Evolutionary conservation across 116 monocot genomes (phyloP), one percentile per base, ranked within the genome.

Genomic region (Iris pallida): DNA sequence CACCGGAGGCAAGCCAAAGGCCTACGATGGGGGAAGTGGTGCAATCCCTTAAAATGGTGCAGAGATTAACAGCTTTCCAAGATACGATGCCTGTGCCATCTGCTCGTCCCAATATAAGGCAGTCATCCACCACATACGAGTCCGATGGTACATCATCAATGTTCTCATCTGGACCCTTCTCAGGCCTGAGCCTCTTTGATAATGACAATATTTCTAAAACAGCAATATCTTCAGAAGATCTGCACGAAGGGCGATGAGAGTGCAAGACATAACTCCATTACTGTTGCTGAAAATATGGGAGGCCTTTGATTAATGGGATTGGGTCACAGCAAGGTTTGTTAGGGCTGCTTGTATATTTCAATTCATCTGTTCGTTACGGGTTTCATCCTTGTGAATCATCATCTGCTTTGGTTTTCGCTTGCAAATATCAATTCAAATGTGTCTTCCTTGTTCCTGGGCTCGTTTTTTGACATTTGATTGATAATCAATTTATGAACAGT

Each of bases 11-110:
- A 51, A 88, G 57, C 74, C 98, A 98, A 61, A 79, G 98, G 64
- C 98, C 98, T 4, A 90, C 98, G 1, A 98, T 98, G 93, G 93
- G 98, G 7, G 98, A 98, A 73, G 98, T 98, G 47, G 98, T 98
- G 14, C 98, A 93, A 68, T 98, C 98, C 20, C 98, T 98, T 5
- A 98, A 98, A 75, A 98, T 98, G 98, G 93, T 98, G 14, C 98
- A 98, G 76, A 83, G 78, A 8, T 60, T 70, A 6, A 52, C 68
- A 0, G 90, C 88, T 40, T 85, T 77, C 70, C 92, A 87, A 46
- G 89, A 87, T 16, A 20, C 78, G 0, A 46, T 88, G 68, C 78
- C 81, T 0, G 81, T 66, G 9, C 78, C 78, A 20, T 69, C 77
- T 5, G 54, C 78, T 17, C 78, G 76, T 0, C 81, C 77, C 9